A percentile compares a stretch with the other conserved stretches of the same genome.
phyloP scores from a whole-genome alignment of 148 eudicot genomes.

The Limonium bicolor region DNA sequence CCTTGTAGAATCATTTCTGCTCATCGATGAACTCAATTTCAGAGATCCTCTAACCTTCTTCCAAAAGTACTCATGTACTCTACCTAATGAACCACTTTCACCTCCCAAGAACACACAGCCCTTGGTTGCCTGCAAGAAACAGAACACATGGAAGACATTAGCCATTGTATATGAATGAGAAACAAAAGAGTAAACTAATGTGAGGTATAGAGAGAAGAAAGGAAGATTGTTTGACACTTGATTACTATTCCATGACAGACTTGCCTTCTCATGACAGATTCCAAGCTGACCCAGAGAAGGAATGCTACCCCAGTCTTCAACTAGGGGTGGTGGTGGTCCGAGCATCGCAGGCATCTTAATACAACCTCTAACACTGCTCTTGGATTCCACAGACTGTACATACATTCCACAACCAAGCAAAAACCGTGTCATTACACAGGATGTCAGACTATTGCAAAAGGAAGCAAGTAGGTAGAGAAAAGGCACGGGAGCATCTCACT shows the following conservation, averaged over 20 bases:
- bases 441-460: no score
- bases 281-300: constrained; percentile 50
- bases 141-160: neutral
- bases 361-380: constrained; percentile 45
- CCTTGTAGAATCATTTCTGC: neutral
- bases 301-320: constrained; percentile 70
- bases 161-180: no score
- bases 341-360: constrained; percentile 51
- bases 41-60: constrained; percentile 38
- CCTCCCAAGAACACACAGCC: constrained; percentile 74
- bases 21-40: neutral
- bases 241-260: constrained; percentile 6
- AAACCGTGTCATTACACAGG: no score
- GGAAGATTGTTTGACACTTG: neutral
- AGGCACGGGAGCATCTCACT: constrained; percentile 24
- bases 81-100: constrained; percentile 68
- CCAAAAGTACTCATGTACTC: constrained; percentile 88
- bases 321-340: constrained; percentile 50
- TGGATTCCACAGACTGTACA: constrained; percentile 74
- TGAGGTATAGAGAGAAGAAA: neutral
- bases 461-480: no score
- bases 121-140: constrained; percentile 32
- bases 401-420: constrained; percentile 10
- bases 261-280: constrained; percentile 40
- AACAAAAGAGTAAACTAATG: neutral